Evolutionary conservation across 805 yeast genomes (phyloP).

Genomic region (Candida nonsorbophila): DNA sequence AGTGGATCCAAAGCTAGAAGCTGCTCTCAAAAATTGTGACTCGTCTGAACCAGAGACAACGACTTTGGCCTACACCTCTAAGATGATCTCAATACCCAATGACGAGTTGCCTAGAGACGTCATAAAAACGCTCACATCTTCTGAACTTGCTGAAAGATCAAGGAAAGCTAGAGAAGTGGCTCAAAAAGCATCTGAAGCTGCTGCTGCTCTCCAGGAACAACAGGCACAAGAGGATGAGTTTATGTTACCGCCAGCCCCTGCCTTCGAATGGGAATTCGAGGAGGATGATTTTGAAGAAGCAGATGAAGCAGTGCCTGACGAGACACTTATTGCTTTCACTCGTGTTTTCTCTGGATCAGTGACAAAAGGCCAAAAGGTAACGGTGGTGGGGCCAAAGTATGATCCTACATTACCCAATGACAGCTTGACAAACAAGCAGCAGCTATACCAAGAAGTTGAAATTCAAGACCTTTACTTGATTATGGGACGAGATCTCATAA

Average conservation of each 20-base stretch:
- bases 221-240: slow-evolving; percentile 14
- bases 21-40: slow-evolving; percentile 65
- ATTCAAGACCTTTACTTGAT: slow-evolving; percentile 70
- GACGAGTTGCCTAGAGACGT: slow-evolving; percentile 65
- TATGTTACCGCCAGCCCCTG: slow-evolving; percentile 18
- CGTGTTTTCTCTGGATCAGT: slow-evolving; percentile 86
- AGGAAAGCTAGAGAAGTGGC: slow-evolving; percentile 64
- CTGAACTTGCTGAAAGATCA: slow-evolving; percentile 59
- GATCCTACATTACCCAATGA: slow-evolving; percentile 49
- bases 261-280: slow-evolving; percentile 43
- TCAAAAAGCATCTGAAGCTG: slow-evolving; percentile 56
- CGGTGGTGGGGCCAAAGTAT: slow-evolving; percentile 83
- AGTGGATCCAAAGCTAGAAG: slow-evolving; percentile 44
- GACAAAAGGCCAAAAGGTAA: slow-evolving; percentile 65
- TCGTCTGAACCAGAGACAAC: slow-evolving; percentile 47
- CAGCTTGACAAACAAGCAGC: slow-evolving; percentile 37
- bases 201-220: slow-evolving; percentile 18
- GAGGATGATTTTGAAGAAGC: slow-evolving; percentile 43
- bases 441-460: slow-evolving; percentile 51
- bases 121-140: slow-evolving; percentile 35
- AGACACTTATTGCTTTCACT: slow-evolving; percentile 80
- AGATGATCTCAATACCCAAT: slow-evolving; percentile 81
- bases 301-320: slow-evolving; percentile 45
- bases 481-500: slow-evolving; percentile 88
- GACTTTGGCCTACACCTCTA: slow-evolving; percentile 73